Evolutionary conservation across 2,329 filamentous ascomycete species (phyloP).

Genomic region (Sporothrix inflata): DNA sequence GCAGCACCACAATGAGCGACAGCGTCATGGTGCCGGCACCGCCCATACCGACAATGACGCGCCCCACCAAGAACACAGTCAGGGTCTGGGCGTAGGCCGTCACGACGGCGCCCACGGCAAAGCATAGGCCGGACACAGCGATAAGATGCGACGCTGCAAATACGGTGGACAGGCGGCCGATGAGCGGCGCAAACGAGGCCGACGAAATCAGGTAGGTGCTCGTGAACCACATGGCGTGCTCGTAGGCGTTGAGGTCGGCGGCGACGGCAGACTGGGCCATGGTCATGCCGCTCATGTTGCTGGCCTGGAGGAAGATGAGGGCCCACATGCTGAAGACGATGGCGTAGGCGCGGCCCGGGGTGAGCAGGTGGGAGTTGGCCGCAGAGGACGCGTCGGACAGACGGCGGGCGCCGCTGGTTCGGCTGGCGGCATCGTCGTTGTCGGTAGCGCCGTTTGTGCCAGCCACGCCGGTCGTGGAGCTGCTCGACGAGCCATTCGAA

Average conservation of each 20-base stretch:
- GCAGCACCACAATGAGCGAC: slow-evolving; percentile 74
- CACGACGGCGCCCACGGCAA: slow-evolving; percentile 66
- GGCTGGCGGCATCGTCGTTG: not conserved
- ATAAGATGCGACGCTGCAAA: slow-evolving; percentile 72
- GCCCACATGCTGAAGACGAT: slow-evolving; percentile 59
- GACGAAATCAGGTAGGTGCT: slow-evolving; percentile 69
- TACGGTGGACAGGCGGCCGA: slow-evolving; percentile 72
- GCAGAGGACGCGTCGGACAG: slow-evolving; percentile 16
- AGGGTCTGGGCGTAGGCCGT: slow-evolving; percentile 65
- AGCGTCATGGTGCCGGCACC: slow-evolving; percentile 74
- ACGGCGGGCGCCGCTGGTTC: not conserved
- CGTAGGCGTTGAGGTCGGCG: slow-evolving; percentile 72
- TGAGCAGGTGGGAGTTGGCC: slow-evolving; percentile 17
- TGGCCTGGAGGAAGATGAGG: slow-evolving; percentile 63
- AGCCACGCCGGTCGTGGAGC: not conserved
- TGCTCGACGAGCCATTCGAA: not conserved
- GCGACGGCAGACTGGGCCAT: slow-evolving; percentile 80
- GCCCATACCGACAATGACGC: slow-evolving; percentile 69
- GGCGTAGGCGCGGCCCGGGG: slow-evolving; percentile 44
- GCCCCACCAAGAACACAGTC: slow-evolving; percentile 66
- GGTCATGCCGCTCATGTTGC: slow-evolving; percentile 79
- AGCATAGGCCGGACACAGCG: slow-evolving; percentile 59
- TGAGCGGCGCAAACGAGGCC: slow-evolving; percentile 68
- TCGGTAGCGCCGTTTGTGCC: not conserved
- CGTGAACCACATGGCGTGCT: slow-evolving; percentile 77